Evolutionary conservation across 116 monocot species (phyloP).

Genomic region (Phalaenopsis hybrid): DNA sequence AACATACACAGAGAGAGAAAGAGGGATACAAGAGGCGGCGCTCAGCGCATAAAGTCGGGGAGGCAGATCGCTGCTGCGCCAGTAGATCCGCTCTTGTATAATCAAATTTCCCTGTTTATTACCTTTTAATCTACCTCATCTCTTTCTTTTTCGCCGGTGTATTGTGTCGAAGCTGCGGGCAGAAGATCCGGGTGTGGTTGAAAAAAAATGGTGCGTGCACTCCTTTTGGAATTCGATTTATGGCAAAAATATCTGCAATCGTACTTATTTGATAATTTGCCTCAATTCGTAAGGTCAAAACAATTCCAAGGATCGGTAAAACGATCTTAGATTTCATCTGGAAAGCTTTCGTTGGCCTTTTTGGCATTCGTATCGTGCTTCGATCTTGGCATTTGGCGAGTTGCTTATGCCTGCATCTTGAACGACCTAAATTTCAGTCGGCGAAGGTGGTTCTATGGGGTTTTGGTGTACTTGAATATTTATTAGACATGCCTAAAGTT

Average conservation of each 20-base stretch:
- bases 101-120: no score
- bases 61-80: no score
- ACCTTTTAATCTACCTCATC: neutral
- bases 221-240: neutral
- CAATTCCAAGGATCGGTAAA: neutral
- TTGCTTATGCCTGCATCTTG: neutral
- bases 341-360: neutral
- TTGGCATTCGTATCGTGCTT: neutral
- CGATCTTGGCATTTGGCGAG: neutral
- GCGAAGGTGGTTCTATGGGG: neutral
- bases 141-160: neutral
- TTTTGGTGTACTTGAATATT: neutral
- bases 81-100: no score
- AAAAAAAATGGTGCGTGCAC: neutral
- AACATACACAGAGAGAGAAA: no score
- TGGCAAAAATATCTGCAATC: no score
- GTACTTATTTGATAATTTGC: no score
- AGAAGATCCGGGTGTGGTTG: neutral
- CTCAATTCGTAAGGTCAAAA: no score
- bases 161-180: neutral
- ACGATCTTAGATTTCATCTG: neutral
- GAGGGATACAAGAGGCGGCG: no score
- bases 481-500: neutral
- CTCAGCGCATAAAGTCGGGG: no score
- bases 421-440: neutral